Evolutionary conservation across 257 asterid genomes (phyloP), one percentile per base, ranked within the genome.

Genomic region (Lycium barbarum): DNA sequence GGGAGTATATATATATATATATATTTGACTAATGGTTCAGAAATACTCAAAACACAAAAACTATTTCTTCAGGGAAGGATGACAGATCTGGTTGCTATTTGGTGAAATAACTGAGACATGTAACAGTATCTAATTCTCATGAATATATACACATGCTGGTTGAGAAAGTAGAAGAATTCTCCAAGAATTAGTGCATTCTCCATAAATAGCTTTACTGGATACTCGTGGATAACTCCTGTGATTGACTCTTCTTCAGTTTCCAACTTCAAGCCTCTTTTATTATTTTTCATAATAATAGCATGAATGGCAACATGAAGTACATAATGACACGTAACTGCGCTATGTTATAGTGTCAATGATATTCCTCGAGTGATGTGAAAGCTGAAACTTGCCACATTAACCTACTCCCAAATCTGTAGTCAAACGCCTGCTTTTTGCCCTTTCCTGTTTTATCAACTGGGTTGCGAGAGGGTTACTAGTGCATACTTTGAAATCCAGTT

Each of bases 41-140:
- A 74, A 76, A 76, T 49, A 49, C 6, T 51, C 61, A 49, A 76
- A 76, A 13, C 13, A 26, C 3, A 15, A 55, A 76, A 49, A 12
- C 81, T 47, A 74, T 49, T 47, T 73, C 59, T 76, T 76, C 61
- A 12, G 62, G 63, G 57, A 9, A 76, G 63, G 59, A 49, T 74
- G 59, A 22, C 81, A 76, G 63, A 49, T 76, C 62, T 76, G 62
- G 81, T 51, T 74, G 81, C 13, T 20, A 8, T 74, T 76, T 51
- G 45, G 45, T 76, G 38, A 49, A 49, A 76, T 76, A 26, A 76
- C 45, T 15, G 14, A 51, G 61, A 4, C 81, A 22, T 76, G 45
- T 22, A 51, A 51, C 14, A 22, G 20, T 76, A 6, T 49, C 63
- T 36, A 14, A 76, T 51, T 13, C 58, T 73, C 20, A 14, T 76